Evolutionary conservation across 257 asterid genomes (phyloP).

Genomic region (Przewalskia tangutica): DNA sequence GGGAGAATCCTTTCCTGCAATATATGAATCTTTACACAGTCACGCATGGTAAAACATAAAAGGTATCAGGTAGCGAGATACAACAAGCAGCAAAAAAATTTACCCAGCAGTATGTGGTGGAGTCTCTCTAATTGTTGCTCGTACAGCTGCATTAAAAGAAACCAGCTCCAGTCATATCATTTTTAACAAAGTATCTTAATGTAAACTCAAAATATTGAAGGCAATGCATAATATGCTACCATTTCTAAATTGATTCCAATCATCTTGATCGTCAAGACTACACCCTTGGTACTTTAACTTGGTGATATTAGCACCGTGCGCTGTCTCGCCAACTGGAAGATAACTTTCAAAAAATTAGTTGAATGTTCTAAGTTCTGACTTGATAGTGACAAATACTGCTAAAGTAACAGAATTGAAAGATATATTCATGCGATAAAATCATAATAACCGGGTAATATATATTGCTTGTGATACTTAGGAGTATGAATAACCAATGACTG

Average conservation of each 20-base stretch:
- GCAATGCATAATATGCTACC: constrained; percentile 26
- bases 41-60: neutral
- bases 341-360: neutral
- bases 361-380: neutral
- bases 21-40: neutral
- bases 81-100: constrained; percentile 8
- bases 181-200: neutral
- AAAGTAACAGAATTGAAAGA: neutral
- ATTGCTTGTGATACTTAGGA: constrained; percentile 48
- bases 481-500: constrained; percentile 79
- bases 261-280: constrained; percentile 58
- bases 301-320: constrained; percentile 35
- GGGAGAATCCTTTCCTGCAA: constrained; percentile 47
- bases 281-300: constrained; percentile 58
- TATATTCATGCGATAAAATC: neutral
- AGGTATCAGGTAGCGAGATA: neutral
- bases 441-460: constrained; percentile 69
- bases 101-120: constrained; percentile 51
- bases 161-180: neutral
- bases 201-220: neutral
- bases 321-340: constrained; percentile 63
- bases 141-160: constrained; percentile 39
- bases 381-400: neutral
- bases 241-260: constrained; percentile 59
- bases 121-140: constrained; percentile 58